These are phyloP conservation scores for Candida krabiensis DNA, from an alignment of 805 yeast species.

Conservation along the genomic window DNA sequence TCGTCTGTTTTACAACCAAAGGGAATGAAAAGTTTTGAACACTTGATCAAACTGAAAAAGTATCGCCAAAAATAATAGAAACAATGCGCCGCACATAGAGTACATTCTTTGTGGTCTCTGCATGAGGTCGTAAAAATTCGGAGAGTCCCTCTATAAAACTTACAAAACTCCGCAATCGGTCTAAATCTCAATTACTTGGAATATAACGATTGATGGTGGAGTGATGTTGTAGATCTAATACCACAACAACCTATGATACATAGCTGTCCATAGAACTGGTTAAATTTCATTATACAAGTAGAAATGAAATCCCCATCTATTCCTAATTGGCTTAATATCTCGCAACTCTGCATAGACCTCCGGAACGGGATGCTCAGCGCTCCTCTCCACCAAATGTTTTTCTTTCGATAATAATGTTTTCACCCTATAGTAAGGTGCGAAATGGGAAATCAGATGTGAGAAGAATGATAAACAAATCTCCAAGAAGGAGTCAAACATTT, in stretches of 20 bases:
- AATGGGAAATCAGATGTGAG: no score
- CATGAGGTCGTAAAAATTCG: slow-evolving; percentile 14
- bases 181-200: no score
- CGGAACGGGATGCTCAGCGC: slow-evolving; percentile 2
- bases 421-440: no score
- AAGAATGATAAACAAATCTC: no score
- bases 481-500: no score
- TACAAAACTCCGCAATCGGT: slow-evolving; percentile 18
- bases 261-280: no score
- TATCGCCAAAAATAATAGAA: slow-evolving; percentile 4
- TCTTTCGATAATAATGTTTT: no score
- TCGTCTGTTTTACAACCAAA: not conserved
- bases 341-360: not conserved
- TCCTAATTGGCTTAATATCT: no score
- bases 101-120: slow-evolving; percentile 6
- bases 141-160: slow-evolving; percentile 1
- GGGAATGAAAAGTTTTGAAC: not conserved
- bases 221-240: no score
- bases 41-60: slow-evolving; percentile 3
- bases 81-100: slow-evolving; percentile 14
- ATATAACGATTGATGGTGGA: not conserved
- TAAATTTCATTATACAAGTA: no score
- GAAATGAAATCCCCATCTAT: no score
- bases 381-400: slow-evolving; percentile 13
- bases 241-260: no score